Evolutionary conservation across 1,139 yeast species (phyloP), one percentile per base, ranked within the genome.

Genomic region (Blastobotrys petasosporus): DNA sequence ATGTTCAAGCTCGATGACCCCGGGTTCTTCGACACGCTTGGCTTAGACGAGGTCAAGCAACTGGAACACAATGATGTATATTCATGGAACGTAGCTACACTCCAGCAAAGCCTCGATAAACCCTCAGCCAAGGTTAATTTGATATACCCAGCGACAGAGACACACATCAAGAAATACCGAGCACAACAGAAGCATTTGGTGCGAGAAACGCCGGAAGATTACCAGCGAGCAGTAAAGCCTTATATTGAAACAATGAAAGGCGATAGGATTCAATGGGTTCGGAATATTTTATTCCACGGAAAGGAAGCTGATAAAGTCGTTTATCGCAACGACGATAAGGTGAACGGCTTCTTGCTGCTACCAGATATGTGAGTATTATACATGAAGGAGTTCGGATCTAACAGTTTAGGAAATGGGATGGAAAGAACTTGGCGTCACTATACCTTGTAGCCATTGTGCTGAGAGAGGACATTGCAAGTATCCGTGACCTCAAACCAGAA

Each of bases 371-470:
- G 46, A 30, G 57, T 49, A 2, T 8, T n/a, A 16, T 80, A 78
- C 57, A 75, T 8, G 33, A 32, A 23, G n/a, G 32, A 32, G 20
- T 31, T 20, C 23, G 20, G 10, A 16, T n/a, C 36, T 25, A 10
- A 12, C 32, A 88, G 1, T 92, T 82, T 60, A 85, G 87, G 87
- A 90, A 90, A 63, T 92, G 99, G 99, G 97, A 92, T 62, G 80
- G 85, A 9, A 67, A 74, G 42, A 80, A 79, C 40, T 53, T 84
- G 62, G 85, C 79, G 17, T 67, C 90, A 1, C 66, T 94, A 50
- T 90, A 92, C 60, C 67, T 90, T 55, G 80, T 87, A 43, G 84
- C 87, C 9, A 82, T 94, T 51, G 94, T 84, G 3, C 77, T 77
- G 51, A 68, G 94, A 45, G 71, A 67, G 2, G 92, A 85, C 51